A percentile compares a stretch with the other conserved stretches of the same genome.
Evolutionary conservation across 23 red algal species (phyloP).

Genomic region (Gracilaria gracilis): DNA sequence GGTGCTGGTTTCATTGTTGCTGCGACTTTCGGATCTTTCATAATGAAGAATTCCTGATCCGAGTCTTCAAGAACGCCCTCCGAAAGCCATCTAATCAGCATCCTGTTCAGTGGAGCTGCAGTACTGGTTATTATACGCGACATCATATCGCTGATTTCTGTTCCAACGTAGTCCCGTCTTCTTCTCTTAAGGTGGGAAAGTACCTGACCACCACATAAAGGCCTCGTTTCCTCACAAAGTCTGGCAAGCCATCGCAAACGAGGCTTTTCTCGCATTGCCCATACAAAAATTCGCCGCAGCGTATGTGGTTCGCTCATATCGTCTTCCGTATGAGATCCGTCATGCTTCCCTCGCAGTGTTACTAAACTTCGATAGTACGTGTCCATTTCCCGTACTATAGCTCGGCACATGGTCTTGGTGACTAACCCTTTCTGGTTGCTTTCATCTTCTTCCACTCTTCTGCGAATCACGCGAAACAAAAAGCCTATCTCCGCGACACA

Average conservation of each 20-base stretch:
- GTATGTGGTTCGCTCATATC: constrained; percentile 26
- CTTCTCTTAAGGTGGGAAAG: constrained; percentile 57
- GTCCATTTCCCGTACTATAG: constrained; percentile 85
- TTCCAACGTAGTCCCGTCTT: constrained; percentile 48
- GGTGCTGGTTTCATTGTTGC: constrained; percentile 36
- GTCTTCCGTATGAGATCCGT: not conserved
- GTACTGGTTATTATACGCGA: constrained; percentile 67
- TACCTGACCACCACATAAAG: constrained; percentile 66
- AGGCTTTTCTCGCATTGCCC: constrained; percentile 65
- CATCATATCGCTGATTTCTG: constrained; percentile 67
- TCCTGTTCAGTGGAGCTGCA: constrained; percentile 63
- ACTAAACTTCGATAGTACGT: constrained; percentile 81
- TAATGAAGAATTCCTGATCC: constrained; percentile 84
- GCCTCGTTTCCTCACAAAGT: constrained; percentile 75
- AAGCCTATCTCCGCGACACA: constrained; percentile 79
- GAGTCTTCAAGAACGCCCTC: constrained; percentile 80
- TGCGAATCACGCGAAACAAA: constrained; percentile 65
- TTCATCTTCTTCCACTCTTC: constrained; percentile 29
- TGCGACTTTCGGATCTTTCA: constrained; percentile 69
- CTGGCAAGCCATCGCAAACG: constrained; percentile 80
- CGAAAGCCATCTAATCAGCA: constrained; percentile 75
- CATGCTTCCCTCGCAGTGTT: constrained; percentile 29
- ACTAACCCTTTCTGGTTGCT: constrained; percentile 52
- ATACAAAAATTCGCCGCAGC: constrained; percentile 78
- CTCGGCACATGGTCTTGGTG: constrained; percentile 65